Evolutionary conservation across 352 stramenopile species (phyloP), one percentile per base, ranked within the genome.

Genomic region (Ophiocytium majus): DNA sequence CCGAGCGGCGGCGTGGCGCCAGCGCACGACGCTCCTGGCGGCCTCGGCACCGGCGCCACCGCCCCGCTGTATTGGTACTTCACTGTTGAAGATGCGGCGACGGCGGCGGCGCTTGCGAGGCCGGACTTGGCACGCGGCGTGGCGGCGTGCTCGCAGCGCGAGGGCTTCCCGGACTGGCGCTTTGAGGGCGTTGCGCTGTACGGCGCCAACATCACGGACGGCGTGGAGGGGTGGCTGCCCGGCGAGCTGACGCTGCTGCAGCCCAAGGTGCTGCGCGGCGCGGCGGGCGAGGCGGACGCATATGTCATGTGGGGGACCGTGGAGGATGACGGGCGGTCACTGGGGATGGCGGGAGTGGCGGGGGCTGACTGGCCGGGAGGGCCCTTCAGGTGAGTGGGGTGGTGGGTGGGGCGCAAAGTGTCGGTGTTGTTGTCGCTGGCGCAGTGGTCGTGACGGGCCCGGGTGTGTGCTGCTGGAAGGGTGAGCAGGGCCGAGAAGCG

Each of bases 241-340:
- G n/a, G 64, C 10, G 85, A 49, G 17, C 84, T 88, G 66, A 74
- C 82, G 31, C 14, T 86, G 1, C 81, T 66, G 80, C 85, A 87
- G 33, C 85, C 85, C 14, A 85, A 82, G 34, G 85, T 82, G 79
- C 81, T 81, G n/a, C 36, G 1, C 19, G 31, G 64, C 19, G 50
- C 0, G n/a, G 43, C 1, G 28, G 32, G 33, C 5, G 33, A 71
- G 14, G 63, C 10, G 5, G 33, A 64, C 23, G 79, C 35, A 35
- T 88, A 76, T 66, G 96, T 98, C 0, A 98, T 99, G 96, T 99
- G 96, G 96, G 95, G 97, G 91, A 93, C 96, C 66, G 92, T 98
- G 17, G 95, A 98, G 87, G 95, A 97, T 85, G 86, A 79, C 9
- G 91, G 86, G 17, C 94, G 94, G 81, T 92, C 92, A 0, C 93